Evolutionary conservation across 2,329 filamentous ascomycete genomes (phyloP).

Genomic region (Bisporella sp.): DNA sequence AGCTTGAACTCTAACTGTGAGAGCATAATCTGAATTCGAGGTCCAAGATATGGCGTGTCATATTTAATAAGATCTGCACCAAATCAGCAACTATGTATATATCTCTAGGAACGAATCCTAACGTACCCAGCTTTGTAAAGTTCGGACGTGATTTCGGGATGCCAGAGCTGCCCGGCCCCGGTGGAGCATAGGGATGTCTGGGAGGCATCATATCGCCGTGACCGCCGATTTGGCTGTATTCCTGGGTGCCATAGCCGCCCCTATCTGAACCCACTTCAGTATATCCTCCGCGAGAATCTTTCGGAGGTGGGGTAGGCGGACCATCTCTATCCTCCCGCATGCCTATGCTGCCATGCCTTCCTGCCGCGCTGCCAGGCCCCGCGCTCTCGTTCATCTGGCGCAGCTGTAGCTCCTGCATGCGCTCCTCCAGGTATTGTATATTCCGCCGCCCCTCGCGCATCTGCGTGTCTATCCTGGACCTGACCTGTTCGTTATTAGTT

Average conservation of each 20-base stretch:
- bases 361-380: constrained; percentile 26
- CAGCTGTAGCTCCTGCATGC: constrained; percentile 80
- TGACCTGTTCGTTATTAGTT: constrained; percentile 87
- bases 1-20: constrained; percentile 98
- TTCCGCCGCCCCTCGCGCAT: constrained; percentile 91
- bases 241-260: constrained; percentile 55
- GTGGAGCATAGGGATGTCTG: constrained; percentile 69
- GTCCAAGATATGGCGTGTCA: constrained; percentile 89
- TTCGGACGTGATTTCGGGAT: constrained; percentile 75
- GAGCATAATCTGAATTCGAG: constrained; percentile 97
- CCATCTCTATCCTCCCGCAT: constrained; percentile 37
- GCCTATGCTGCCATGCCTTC: constrained; percentile 39
- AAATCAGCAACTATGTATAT: constrained; percentile 11
- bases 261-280: constrained; percentile 41
- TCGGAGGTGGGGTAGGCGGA: constrained; percentile 63
- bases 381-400: constrained; percentile 58
- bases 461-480: constrained; percentile 84
- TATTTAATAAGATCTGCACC: constrained; percentile 92
- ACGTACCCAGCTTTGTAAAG: constrained; percentile 89
- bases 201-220: constrained; percentile 73
- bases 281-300: constrained; percentile 52
- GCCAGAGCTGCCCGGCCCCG: constrained; percentile 55
- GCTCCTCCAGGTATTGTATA: constrained; percentile 92
- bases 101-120: background rate
- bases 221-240: constrained; percentile 52